Evolutionary conservation across 2,329 filamentous ascomycete species (phyloP).

Genomic region (Ciborinia camelliae): DNA sequence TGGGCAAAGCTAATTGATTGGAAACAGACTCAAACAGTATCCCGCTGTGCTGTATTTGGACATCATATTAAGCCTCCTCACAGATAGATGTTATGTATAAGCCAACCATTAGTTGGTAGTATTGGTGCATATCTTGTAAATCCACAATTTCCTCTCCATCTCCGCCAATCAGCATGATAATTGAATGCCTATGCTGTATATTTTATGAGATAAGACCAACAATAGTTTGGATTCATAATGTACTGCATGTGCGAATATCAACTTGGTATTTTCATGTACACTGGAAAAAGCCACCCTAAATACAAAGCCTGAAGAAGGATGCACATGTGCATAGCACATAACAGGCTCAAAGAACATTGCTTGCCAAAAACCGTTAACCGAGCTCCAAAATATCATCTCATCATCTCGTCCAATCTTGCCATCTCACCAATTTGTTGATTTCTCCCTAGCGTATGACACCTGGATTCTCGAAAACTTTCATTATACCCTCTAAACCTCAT

Average conservation of each 20-base stretch:
- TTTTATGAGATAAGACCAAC: background rate
- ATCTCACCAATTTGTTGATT: background rate
- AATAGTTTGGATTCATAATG: background rate
- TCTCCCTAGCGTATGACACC: background rate
- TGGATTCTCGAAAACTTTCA: background rate
- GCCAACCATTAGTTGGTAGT: background rate
- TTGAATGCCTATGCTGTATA: background rate
- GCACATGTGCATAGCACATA: background rate
- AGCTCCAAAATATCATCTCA: background rate
- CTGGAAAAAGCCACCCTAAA: background rate
- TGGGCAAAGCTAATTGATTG: too few relatives aligned
- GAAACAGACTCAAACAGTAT: too few relatives aligned
- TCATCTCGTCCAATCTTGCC: background rate
- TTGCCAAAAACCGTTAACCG: background rate
- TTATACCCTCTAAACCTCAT: slow-evolving; percentile 45
- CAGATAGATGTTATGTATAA: background rate
- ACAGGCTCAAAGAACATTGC: background rate
- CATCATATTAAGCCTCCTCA: background rate
- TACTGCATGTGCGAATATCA: background rate
- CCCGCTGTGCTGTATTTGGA: background rate
- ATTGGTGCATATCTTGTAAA: too few relatives aligned
- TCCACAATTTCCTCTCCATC: too few relatives aligned
- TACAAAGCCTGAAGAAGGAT: slow-evolving; percentile 8
- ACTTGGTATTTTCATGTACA: slow-evolving; percentile 1
- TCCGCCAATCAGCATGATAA: background rate